These are phyloP conservation scores for Rutstroemia sydowiana DNA, from an alignment of 2,329 filamentous ascomycete genomes.

Conservation along the genomic window DNA sequence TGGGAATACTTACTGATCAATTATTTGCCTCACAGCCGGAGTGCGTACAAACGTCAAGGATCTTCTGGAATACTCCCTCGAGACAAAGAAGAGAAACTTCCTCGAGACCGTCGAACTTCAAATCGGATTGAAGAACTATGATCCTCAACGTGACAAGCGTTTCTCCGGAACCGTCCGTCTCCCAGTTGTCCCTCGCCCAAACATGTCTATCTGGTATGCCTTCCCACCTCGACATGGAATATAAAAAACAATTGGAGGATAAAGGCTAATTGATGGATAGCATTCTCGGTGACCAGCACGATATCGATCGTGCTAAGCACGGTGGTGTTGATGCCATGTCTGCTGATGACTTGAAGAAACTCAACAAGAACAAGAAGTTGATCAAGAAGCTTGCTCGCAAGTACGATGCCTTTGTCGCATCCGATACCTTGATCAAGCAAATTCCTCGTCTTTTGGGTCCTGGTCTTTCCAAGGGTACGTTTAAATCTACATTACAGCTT, in stretches of 20 bases:
- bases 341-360: conserved; percentile 98
- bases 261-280: conserved; percentile 36
- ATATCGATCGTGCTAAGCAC: conserved; percentile 99
- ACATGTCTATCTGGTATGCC: conserved; percentile 74
- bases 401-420: conserved; percentile 99
- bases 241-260: conserved; percentile 8
- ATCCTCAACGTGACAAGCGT: conserved; percentile 99
- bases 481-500: too few species aligned
- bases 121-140: conserved; percentile 97
- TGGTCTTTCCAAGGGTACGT: conserved; percentile 89
- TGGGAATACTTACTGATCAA: conserved; percentile 15
- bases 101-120: conserved; percentile 87
- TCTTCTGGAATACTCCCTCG: conserved; percentile 88
- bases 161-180: conserved; percentile 99
- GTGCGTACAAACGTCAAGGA: conserved; percentile 91
- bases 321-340: conserved; percentile 98
- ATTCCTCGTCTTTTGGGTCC: conserved; percentile 99
- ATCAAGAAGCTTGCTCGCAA: conserved; percentile 99
- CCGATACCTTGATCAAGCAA: conserved; percentile 97
- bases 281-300: conserved; percentile 89
- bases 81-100: conserved; percentile 98
- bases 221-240: too few species aligned
- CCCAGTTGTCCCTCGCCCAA: conserved; percentile 81
- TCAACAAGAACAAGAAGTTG: conserved; percentile 99
- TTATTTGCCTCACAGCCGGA: conserved; percentile 60